Conservation (phyloP, 139 green algal species). For the Micractinium conductrix region DNA sequence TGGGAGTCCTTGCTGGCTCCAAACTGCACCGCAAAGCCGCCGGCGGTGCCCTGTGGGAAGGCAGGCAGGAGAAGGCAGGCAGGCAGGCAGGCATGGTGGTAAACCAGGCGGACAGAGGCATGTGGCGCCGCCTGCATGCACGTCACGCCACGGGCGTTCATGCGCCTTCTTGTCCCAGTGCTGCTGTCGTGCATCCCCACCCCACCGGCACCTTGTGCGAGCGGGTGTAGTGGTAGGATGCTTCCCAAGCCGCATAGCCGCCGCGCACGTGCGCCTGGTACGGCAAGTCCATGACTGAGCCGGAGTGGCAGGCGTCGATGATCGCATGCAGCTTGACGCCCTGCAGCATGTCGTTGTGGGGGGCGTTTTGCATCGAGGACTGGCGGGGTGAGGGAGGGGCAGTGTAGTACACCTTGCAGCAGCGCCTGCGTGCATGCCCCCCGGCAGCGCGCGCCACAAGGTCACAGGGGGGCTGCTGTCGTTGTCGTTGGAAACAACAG, state of each 20-base stretch:
- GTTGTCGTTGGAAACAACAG: too few species aligned
- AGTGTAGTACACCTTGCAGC: too few species aligned
- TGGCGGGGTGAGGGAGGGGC: too few species aligned
- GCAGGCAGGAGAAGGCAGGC: neutral
- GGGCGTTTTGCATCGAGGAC: too few species aligned
- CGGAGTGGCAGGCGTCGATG: slow-evolving; percentile 85
- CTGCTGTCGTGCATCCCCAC: neutral
- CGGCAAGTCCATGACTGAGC: slow-evolving; percentile 72
- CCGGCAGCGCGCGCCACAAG: too few species aligned
- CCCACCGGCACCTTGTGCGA: slow-evolving; percentile 31
- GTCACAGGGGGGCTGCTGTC: too few species aligned
- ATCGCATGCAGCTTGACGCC: slow-evolving; percentile 78
- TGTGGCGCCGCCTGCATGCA: too few species aligned
- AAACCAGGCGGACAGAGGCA: too few species aligned
- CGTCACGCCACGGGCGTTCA: too few species aligned
- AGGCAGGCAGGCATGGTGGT: too few species aligned
- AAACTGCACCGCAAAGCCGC: slow-evolving; percentile 79
- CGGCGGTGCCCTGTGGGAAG: slow-evolving; percentile 61
- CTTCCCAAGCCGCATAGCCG: slow-evolving; percentile 67
- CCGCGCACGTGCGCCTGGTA: slow-evolving; percentile 50
- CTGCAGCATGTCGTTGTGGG: neutral
- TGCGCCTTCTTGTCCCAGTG: neutral
- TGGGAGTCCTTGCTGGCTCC: slow-evolving; percentile 74
- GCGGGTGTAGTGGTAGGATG: slow-evolving; percentile 38
- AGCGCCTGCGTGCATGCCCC: too few species aligned